These are phyloP conservation scores for Brachypodium distachyon DNA, from an alignment of 202 grass and related monocot genomes.

Conservation along the genomic window DNA sequence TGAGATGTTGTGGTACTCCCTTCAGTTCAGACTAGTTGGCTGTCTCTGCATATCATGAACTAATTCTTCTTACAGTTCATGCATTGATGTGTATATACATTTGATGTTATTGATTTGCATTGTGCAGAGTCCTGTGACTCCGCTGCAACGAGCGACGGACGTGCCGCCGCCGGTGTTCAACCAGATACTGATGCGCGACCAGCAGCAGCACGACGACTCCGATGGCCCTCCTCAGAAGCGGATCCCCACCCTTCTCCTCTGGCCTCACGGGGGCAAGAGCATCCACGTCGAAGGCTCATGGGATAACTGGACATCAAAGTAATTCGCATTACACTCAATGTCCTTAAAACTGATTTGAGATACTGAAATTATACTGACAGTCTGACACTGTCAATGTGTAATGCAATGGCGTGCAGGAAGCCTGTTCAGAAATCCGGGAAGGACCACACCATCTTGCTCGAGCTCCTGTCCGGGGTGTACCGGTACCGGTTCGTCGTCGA, in stretches of 20 bases:
- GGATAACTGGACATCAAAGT: slow-evolving; percentile 74
- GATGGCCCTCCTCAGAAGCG: slow-evolving; percentile 51
- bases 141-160: slow-evolving; percentile 54
- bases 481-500: slow-evolving; percentile 72
- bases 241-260: slow-evolving; percentile 62
- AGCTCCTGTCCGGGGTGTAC: slow-evolving; percentile 72
- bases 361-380: too few relatives aligned
- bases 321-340: neutral
- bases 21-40: too few relatives aligned
- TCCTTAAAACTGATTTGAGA: neutral
- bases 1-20: neutral
- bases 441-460: slow-evolving; percentile 61
- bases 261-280: slow-evolving; percentile 64
- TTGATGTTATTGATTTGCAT: neutral
- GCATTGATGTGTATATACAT: neutral
- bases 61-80: neutral
- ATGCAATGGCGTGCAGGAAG: slow-evolving; percentile 53
- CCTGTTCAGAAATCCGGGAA: slow-evolving; percentile 67
- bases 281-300: slow-evolving; percentile 90
- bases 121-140: slow-evolving; percentile 71
- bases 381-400: neutral
- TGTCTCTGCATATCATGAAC: too few relatives aligned
- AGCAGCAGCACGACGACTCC: slow-evolving; percentile 22
- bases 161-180: slow-evolving; percentile 60
- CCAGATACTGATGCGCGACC: slow-evolving; percentile 58